A percentile compares a stretch with the other conserved stretches of the same genome.
phyloP scores from a whole-genome alignment of 192 early-diverging fungal genomes.

The Coemansia pectinata region DNA sequence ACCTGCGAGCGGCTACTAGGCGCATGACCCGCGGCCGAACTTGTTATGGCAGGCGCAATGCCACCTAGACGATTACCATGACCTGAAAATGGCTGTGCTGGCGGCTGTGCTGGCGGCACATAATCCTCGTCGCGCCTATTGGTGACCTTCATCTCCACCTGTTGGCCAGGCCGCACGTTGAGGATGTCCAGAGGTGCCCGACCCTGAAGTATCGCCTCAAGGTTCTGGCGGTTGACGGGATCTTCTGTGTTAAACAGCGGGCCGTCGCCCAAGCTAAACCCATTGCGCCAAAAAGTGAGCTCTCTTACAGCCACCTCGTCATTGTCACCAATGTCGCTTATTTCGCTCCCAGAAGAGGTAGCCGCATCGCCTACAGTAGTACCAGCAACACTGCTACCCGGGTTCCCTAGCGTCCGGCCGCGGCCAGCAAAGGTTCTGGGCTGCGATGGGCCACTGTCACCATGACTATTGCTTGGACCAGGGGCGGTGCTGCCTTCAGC shows the following conservation, averaged over 20 bases:
- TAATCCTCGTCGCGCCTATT: slow-evolving; percentile 86
- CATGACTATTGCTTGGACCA: neutral
- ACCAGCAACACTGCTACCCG: neutral
- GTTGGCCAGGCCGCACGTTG: slow-evolving; percentile 86
- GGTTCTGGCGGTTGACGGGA: slow-evolving; percentile 80
- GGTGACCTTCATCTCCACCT: slow-evolving; percentile 84
- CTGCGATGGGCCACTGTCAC: neutral
- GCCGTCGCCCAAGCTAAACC: slow-evolving; percentile 95
- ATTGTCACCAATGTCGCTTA: slow-evolving; percentile 2
- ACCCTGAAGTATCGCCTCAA: slow-evolving; percentile 87
- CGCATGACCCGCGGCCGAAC: neutral
- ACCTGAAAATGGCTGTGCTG: slow-evolving; percentile 71
- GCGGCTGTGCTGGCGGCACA: slow-evolving; percentile 69
- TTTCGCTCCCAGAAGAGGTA: neutral
- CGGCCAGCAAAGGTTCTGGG: slow-evolving; percentile 33
- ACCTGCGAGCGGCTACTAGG: slow-evolving; percentile 17
- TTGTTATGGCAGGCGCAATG: slow-evolving; percentile 37
- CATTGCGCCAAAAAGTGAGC: slow-evolving; percentile 95
- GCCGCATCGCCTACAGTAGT: neutral
- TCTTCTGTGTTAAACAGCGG: slow-evolving; percentile 83
- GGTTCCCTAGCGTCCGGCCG: slow-evolving; percentile 27
- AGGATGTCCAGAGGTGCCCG: slow-evolving; percentile 84
- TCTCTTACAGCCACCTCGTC: slow-evolving; percentile 56
- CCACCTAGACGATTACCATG: slow-evolving; percentile 79
- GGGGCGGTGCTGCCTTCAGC: slow-evolving; percentile 28